Conservation (phyloP, 1,139 yeast genomes). For the Candida sp. region DNA sequence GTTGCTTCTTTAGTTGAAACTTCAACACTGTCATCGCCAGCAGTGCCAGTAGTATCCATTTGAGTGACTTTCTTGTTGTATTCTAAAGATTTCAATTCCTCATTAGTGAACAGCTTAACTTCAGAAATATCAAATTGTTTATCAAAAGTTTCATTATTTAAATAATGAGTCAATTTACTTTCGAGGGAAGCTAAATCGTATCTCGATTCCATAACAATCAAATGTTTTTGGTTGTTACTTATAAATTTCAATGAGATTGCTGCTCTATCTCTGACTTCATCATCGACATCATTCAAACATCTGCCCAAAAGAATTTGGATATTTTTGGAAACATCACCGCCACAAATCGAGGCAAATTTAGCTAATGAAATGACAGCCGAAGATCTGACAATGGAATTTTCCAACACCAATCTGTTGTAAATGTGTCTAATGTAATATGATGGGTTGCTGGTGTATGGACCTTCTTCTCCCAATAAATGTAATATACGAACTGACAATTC, state of each 20-base stretch:
- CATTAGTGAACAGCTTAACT: slow-evolving; percentile 61
- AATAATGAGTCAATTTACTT: slow-evolving; percentile 68
- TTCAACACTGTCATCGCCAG: slow-evolving; percentile 5
- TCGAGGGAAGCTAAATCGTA: slow-evolving; percentile 80
- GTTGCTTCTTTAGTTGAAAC: neutral
- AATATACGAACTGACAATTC: slow-evolving; percentile 89
- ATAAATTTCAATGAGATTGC: slow-evolving; percentile 77
- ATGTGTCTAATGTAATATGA: slow-evolving; percentile 93
- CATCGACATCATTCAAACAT: slow-evolving; percentile 87
- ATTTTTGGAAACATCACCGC: slow-evolving; percentile 62
- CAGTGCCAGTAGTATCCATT: slow-evolving; percentile 27
- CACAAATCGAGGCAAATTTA: slow-evolving; percentile 83
- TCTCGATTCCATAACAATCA: slow-evolving; percentile 64
- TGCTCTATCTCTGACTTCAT: slow-evolving; percentile 98
- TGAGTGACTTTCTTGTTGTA: slow-evolving; percentile 55
- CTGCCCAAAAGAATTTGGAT: slow-evolving; percentile 75
- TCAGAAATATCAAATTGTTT: slow-evolving; percentile 68
- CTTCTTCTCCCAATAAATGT: slow-evolving; percentile 91
- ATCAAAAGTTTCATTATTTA: slow-evolving; percentile 58
- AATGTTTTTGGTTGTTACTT: slow-evolving; percentile 45
- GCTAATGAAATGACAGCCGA: slow-evolving; percentile 93
- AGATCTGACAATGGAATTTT: slow-evolving; percentile 91
- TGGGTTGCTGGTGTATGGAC: slow-evolving; percentile 85
- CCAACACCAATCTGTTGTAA: slow-evolving; percentile 93
- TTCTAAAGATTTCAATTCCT: slow-evolving; percentile 61